phyloP scores from a whole-genome alignment of 768 basidiomycete genomes.

The Leccinum olivaceopallidum region DNA sequence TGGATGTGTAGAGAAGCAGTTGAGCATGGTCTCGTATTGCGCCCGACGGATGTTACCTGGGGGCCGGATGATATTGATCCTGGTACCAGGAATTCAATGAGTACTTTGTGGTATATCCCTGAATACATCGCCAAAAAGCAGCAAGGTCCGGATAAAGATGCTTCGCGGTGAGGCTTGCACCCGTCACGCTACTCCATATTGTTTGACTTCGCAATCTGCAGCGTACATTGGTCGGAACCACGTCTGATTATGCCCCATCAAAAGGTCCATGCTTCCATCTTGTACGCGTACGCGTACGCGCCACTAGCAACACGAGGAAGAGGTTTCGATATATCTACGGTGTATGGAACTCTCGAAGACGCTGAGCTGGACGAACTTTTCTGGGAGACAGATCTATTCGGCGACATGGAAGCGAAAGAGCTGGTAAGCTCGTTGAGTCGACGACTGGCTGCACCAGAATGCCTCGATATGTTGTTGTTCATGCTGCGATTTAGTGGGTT shows the following conservation, averaged over 20 bases:
- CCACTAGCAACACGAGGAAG: neutral
- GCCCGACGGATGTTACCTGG: conserved; percentile 17
- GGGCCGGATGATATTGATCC: conserved; percentile 16
- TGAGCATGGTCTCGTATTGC: conserved; percentile 10
- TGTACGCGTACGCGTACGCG: neutral
- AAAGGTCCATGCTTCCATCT: neutral
- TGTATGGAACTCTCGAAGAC: neutral
- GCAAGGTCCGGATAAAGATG: conserved; percentile 1
- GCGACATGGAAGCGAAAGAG: too few relatives aligned
- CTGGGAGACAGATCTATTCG: too few relatives aligned
- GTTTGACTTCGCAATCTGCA: neutral
- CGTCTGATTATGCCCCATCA: conserved; percentile 10
- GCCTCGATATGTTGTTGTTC: too few relatives aligned
- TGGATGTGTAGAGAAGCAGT: neutral
- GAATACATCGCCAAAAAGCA: conserved; percentile 16
- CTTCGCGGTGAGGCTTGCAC: conserved; percentile 8
- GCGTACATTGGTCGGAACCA: conserved; percentile 7
- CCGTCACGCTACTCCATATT: neutral
- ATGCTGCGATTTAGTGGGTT: too few relatives aligned
- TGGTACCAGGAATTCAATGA: conserved; percentile 14
- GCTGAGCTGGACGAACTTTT: neutral
- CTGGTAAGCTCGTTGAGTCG: too few relatives aligned
- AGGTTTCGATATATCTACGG: neutral
- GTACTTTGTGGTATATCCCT: neutral
- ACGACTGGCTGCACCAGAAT: too few relatives aligned